Conservation (phyloP, 768 basidiomycete genomes). For the Pleurotus sapidus region DNA sequence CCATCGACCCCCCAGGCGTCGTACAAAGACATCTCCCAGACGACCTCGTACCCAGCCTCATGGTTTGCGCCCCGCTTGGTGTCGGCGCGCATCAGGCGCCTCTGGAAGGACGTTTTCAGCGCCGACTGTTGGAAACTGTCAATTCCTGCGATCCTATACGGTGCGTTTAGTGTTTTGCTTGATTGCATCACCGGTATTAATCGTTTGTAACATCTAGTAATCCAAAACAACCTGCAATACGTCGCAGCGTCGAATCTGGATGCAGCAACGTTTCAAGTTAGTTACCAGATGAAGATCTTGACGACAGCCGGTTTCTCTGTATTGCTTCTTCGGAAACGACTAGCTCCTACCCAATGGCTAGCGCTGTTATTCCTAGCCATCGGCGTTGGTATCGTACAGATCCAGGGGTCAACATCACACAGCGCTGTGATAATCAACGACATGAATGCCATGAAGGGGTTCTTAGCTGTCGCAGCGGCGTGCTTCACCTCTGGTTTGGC, state of each 20-base stretch:
- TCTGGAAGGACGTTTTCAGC: slow-evolving; percentile 75
- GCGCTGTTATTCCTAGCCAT: slow-evolving; percentile 82
- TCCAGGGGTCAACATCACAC: slow-evolving; percentile 44
- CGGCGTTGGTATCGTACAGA: slow-evolving; percentile 88
- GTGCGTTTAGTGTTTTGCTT: slow-evolving; percentile 25
- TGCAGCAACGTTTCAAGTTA: slow-evolving; percentile 95
- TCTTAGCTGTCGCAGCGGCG: slow-evolving; percentile 84
- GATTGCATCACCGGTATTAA: neutral
- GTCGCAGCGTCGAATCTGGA: slow-evolving; percentile 92
- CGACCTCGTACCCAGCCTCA: slow-evolving; percentile 5
- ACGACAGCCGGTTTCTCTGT: slow-evolving; percentile 92
- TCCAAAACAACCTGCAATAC: slow-evolving; percentile 96
- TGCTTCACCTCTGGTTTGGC: slow-evolving; percentile 96
- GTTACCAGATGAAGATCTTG: slow-evolving; percentile 96
- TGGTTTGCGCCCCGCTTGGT: slow-evolving; percentile 26
- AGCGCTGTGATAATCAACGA: slow-evolving; percentile 34
- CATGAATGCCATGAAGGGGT: slow-evolving; percentile 85
- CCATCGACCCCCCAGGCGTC: slow-evolving; percentile 18
- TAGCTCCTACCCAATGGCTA: slow-evolving; percentile 78
- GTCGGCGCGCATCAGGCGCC: slow-evolving; percentile 47
- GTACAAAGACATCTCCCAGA: slow-evolving; percentile 12
- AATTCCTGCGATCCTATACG: slow-evolving; percentile 94
- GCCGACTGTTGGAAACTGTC: slow-evolving; percentile 96
- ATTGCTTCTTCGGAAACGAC: slow-evolving; percentile 70
- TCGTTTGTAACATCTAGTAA: slow-evolving; percentile 41